These are phyloP conservation scores for Dactylellina parvicollis DNA, from an alignment of 2,329 filamentous ascomycete genomes.

Conservation along the genomic window DNA sequence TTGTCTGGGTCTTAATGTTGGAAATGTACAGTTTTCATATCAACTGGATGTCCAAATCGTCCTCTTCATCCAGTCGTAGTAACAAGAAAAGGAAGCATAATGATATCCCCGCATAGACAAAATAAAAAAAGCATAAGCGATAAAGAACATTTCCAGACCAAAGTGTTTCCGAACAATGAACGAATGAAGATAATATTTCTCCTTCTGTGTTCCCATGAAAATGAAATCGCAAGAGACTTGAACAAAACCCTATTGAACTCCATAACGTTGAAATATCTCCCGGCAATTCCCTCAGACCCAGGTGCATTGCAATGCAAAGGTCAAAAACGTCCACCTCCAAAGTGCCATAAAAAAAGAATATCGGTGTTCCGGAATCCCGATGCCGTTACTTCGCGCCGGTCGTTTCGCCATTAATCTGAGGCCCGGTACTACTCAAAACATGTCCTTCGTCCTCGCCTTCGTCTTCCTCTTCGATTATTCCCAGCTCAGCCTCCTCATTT, in stretches of 20 bases:
- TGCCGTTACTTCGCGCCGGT: slow-evolving; percentile 3
- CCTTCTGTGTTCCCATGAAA: neutral
- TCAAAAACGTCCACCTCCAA: too few species aligned
- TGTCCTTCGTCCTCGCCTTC: slow-evolving; percentile 51
- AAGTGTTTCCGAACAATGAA: neutral
- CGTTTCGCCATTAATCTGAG: slow-evolving; percentile 50
- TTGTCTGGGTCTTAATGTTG: slow-evolving; percentile 31
- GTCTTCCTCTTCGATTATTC: slow-evolving; percentile 54
- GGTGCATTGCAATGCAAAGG: too few species aligned
- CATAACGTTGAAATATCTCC: neutral
- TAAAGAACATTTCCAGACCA: slow-evolving; percentile 14
- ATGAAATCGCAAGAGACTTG: neutral
- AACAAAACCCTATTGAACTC: slow-evolving; percentile 4
- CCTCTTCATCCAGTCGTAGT: slow-evolving; percentile 21
- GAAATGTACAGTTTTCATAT: slow-evolving; percentile 44
- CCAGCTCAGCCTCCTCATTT: slow-evolving; percentile 55
- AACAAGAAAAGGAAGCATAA: slow-evolving; percentile 36
- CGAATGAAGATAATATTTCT: slow-evolving; percentile 1
- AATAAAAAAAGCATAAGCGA: slow-evolving; percentile 5
- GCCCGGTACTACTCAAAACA: slow-evolving; percentile 44
- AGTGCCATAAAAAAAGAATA: too few species aligned
- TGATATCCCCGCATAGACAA: slow-evolving; percentile 50
- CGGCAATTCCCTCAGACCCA: too few species aligned
- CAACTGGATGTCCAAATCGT: slow-evolving; percentile 10
- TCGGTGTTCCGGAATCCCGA: neutral